Percentiles rank a stretch among this genome's conserved stretches.
Evolutionary conservation across 495 filamentous ascomycete genomes (phyloP).

Genomic region (Apiosordaria backusii): DNA sequence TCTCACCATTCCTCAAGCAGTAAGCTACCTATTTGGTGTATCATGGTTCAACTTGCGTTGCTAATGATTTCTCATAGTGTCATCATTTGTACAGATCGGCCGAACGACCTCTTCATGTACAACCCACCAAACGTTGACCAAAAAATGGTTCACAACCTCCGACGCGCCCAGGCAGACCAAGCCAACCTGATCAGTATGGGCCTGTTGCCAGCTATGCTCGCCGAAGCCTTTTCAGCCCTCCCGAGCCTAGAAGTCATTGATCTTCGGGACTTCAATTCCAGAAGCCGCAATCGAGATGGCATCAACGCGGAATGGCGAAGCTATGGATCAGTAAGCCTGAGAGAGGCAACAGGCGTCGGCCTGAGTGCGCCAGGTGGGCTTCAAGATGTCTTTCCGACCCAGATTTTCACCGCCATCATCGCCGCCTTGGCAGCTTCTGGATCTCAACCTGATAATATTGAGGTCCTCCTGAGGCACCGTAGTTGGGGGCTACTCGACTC

Average conservation of each 20-base stretch:
- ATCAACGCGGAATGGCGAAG: constrained; percentile 26
- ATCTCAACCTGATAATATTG: constrained; percentile 31
- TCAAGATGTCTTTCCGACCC: constrained; percentile 13
- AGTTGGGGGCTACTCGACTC: constrained; percentile 22
- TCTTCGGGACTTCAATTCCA: constrained; percentile 47
- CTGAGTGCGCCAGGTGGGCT: constrained; percentile 6
- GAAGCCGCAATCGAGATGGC: constrained; percentile 32
- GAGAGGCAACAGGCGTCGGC: not conserved
- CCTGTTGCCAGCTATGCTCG: constrained; percentile 43
- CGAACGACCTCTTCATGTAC: not conserved
- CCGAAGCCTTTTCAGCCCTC: constrained; percentile 48
- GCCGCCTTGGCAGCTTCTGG: constrained; percentile 35
- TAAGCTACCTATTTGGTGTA: no score
- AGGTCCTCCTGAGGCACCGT: constrained; percentile 35
- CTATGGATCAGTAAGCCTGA: constrained; percentile 35
- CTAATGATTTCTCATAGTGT: constrained; percentile 22
- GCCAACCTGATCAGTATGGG: constrained; percentile 37
- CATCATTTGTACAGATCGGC: constrained; percentile 44
- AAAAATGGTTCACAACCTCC: not conserved
- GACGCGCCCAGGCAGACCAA: constrained; percentile 23
- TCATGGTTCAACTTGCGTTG: no score
- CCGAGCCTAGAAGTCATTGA: constrained; percentile 45
- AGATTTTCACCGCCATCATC: constrained; percentile 31
- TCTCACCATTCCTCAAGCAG: constrained; percentile 40
- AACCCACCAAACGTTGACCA: not conserved